Evolutionary conservation across 2,329 filamentous ascomycete species (phyloP).

Genomic region (Mycosphaerella sp.): DNA sequence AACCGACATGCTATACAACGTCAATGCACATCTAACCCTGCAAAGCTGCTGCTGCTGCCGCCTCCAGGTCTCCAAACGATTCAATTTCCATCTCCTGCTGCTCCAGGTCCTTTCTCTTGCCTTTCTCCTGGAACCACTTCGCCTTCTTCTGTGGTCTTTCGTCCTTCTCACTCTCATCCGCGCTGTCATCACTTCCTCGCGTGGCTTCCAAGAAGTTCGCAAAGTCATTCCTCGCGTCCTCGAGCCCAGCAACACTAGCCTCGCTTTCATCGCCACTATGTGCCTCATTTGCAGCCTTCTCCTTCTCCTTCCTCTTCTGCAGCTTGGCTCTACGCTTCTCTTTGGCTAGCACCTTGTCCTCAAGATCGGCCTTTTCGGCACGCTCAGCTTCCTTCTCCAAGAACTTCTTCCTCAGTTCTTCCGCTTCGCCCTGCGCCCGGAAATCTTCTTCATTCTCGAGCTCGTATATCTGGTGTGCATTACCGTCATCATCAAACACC

Average conservation of each 20-base stretch:
- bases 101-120: constrained; percentile 47
- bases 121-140: constrained; percentile 73
- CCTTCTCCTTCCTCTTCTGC: constrained; percentile 64
- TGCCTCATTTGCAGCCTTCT: constrained; percentile 45
- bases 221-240: constrained; percentile 36
- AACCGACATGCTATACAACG: too few species aligned
- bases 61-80: constrained; percentile 73
- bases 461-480: constrained; percentile 78
- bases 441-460: constrained; percentile 82
- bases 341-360: constrained; percentile 75
- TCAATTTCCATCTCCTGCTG: constrained; percentile 59
- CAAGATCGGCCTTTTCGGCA: constrained; percentile 67
- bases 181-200: constrained; percentile 28
- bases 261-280: constrained; percentile 18
- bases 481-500: constrained; percentile 87
- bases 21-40: too few species aligned
- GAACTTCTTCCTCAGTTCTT: constrained; percentile 70
- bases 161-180: constrained; percentile 37
- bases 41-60: constrained; percentile 53
- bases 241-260: constrained; percentile 22
- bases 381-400: constrained; percentile 66
- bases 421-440: constrained; percentile 64
- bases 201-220: constrained; percentile 41
- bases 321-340: constrained; percentile 72
- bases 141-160: constrained; percentile 53